Conservation (phyloP, 768 basidiomycete genomes). For the Tricholoma bakamatsutake region DNA sequence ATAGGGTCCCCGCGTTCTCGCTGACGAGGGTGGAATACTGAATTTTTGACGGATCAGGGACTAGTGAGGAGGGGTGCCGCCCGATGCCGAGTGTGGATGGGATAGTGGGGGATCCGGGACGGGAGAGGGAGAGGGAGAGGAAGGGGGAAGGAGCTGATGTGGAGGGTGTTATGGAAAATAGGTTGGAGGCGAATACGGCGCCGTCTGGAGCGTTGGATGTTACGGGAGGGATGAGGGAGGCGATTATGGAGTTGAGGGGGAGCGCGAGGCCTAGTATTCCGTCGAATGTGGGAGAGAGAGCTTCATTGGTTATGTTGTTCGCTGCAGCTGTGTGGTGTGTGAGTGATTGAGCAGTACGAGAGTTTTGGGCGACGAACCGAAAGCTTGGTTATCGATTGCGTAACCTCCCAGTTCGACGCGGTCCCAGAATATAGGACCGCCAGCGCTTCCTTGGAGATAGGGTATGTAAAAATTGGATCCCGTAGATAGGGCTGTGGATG, state of each 20-base stretch:
- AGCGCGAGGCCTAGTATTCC: slow-evolving; percentile 77
- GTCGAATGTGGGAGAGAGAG: slow-evolving; percentile 47
- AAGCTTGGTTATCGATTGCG: slow-evolving; percentile 55
- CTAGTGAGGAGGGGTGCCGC: slow-evolving; percentile 49
- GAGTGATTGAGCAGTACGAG: not conserved
- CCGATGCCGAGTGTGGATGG: slow-evolving; percentile 68
- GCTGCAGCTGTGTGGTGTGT: slow-evolving; percentile 46
- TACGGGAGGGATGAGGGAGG: slow-evolving; percentile 40
- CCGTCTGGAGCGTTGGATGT: slow-evolving; percentile 53
- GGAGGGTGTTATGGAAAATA: slow-evolving; percentile 61
- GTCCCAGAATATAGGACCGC: slow-evolving; percentile 70
- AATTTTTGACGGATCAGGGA: slow-evolving; percentile 46
- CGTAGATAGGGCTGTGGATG: slow-evolving; percentile 34
- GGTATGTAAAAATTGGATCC: slow-evolving; percentile 36
- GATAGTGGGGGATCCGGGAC: slow-evolving; percentile 54
- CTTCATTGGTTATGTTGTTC: slow-evolving; percentile 46
- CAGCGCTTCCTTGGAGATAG: slow-evolving; percentile 55
- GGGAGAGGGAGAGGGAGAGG: slow-evolving; percentile 58
- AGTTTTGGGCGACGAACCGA: slow-evolving; percentile 36
- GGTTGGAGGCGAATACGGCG: slow-evolving; percentile 60
- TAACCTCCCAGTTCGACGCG: slow-evolving; percentile 58
- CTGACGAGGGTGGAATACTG: slow-evolving; percentile 42
- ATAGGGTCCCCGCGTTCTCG: slow-evolving; percentile 36
- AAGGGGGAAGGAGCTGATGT: slow-evolving; percentile 55
- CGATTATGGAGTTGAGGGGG: slow-evolving; percentile 66